Evolutionary conservation across 208 protist species (phyloP), one percentile per base, ranked within the genome.

Genomic region (Leishmania lainsoni): DNA sequence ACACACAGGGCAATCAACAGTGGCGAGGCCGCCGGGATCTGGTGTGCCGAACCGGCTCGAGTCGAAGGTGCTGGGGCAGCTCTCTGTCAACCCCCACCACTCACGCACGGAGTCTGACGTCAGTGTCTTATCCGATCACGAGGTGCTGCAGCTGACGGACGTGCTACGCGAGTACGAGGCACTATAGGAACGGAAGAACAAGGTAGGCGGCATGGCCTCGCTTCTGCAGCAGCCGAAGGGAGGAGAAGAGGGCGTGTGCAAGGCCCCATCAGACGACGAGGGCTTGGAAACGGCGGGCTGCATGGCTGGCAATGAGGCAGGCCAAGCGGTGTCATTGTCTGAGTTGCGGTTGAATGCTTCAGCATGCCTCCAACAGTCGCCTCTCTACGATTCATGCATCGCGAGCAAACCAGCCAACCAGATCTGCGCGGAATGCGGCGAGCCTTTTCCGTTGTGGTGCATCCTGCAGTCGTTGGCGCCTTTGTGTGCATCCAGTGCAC

Each of bases 401-500:
- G 68, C 76, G 42, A 45, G 51, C 63, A 59, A 83, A 22, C 58
- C 71, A 42, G 83, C 56, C 59, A 96, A 96, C 75, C 81, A 87
- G 49, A 54, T 69, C 16, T 96, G 92, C 77, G 89, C 90, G 9
- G 90, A 96, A 79, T 96, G 92, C 82, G 86, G 78, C 16, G 89
- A 80, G 32, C 75, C 80, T 17, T 89, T 83, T 63, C 92, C 92
- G 26, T 93, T 88, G 32, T 96, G 92, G 92, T 87, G 80, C 56
- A 79, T 96, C 58, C 75, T 93, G 69, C 80, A 90, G 65, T 90
- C 92, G 14, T 94, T 93, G 92, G 92, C 35, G 84, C 75, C 14
- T 93, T 96, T 84, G 87, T 93, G 48, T 96, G 92, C 79, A 96
- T 96, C 76, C 72, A 91, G 63, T 94, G 92, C 79, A 86, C 94